Evolutionary conservation across 805 yeast genomes (phyloP), one percentile per base, ranked within the genome.

Genomic region (Sugiyamaella valdiviana): DNA sequence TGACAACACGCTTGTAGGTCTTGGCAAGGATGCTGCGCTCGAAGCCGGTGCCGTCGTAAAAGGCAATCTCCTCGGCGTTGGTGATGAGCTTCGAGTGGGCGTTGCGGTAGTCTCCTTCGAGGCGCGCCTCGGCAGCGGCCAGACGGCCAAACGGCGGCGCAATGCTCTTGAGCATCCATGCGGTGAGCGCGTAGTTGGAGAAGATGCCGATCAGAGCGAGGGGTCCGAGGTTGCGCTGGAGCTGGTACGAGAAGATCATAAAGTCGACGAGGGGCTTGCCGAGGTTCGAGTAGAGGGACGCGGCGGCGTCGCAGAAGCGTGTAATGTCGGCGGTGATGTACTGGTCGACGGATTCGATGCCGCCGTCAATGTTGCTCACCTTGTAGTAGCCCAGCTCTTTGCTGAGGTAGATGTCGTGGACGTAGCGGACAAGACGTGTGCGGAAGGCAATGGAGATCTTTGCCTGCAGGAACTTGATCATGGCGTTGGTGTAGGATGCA

Each of bases 211-310:
- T 68, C 20, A 89, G 80, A 10, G 96, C 96, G n/a, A 83, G 74
- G 23, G 88, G 79, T 4, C 98, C 98, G 58, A 90, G 76, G 60
- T 83, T 85, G 62, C 85, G 90, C 56, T 95, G 71, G 55, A 90
- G 74, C 67, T 90, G 91, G 17, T 85, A 77, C 0, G 95, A 79
- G 68, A 90, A 90, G 61, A 90, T 82, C 14, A 85, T 75, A 59
- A 90, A 70, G 65, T 90, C 98, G 51, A 88, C 83, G 43, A 85
- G 76, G 22, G 98, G 98, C 65, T 90, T 90, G 39, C 96, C 97
- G 68, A 90, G 78, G 60, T 82, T 84, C 10, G 96, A 85, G 63
- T 88, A 89, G 42, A 90, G 75, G 0, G 90, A 80, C 40, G 95
- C 83, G 22, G 88, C 78, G 0, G 95, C 79, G 58, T 80, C 86